Conservation (phyloP, 1,139 yeast genomes). For the Kluyveromyces sp. region DNA sequence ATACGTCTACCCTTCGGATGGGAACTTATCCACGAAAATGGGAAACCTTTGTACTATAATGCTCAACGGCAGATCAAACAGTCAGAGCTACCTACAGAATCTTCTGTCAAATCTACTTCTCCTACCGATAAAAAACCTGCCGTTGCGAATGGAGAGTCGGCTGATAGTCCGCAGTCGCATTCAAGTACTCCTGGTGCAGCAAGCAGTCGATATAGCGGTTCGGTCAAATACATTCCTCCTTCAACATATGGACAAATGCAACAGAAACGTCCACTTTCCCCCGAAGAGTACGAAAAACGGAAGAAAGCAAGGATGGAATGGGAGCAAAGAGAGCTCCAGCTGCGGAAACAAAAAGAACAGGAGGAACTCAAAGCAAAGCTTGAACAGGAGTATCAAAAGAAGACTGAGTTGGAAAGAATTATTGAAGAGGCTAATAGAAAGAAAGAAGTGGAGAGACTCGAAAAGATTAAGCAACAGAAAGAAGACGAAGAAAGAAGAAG, state of each 20-base stretch:
- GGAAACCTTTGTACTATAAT: constrained; percentile 30
- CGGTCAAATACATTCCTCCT: constrained; percentile 4
- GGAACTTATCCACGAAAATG: constrained; percentile 31
- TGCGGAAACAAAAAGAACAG: constrained; percentile 27
- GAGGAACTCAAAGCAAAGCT: constrained; percentile 23
- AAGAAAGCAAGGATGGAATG: constrained; percentile 20
- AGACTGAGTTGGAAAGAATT: constrained; percentile 32
- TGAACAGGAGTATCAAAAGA: constrained; percentile 25
- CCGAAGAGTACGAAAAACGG: constrained; percentile 22
- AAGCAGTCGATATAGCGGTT: constrained; percentile 6
- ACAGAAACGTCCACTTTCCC: constrained; percentile 15
- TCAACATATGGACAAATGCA: constrained; percentile 6
- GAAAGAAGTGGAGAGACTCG: constrained; percentile 29
- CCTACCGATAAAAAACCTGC: constrained; percentile 1
- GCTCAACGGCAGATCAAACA: constrained; percentile 26
- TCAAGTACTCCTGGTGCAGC: constrained; percentile 8
- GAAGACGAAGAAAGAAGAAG: constrained; percentile 20
- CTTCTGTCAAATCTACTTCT: constrained; percentile 5
- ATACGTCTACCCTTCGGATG: constrained; percentile 30
- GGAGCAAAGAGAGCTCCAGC: constrained; percentile 22
- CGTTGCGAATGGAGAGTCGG: constrained; percentile 3
- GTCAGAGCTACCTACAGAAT: constrained; percentile 25
- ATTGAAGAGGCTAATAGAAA: constrained; percentile 37
- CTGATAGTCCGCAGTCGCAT: constrained; percentile 1
- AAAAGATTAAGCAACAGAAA: constrained; percentile 13